Percentiles rank a stretch among this genome's conserved stretches.
These are phyloP conservation scores for Penicillium malachiteum DNA, from an alignment of 495 filamentous ascomycete genomes.

Conservation along the genomic window DNA sequence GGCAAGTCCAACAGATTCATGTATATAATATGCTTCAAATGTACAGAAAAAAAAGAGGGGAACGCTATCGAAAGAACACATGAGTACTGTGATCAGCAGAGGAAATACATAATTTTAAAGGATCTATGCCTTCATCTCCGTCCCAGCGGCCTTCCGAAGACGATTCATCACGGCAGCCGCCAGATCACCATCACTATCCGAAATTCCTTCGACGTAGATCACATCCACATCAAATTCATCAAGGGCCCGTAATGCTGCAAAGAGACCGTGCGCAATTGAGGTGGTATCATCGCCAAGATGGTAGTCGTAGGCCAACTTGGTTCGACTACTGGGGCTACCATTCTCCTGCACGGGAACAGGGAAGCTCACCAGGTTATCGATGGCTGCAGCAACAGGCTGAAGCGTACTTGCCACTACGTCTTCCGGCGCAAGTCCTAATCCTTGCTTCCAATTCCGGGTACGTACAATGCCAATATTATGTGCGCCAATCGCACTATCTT, in stretches of 20 bases:
- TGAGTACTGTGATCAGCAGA: background rate
- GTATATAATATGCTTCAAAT: background rate
- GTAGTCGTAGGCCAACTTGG: constrained; percentile 47
- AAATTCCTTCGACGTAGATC: constrained; percentile 89
- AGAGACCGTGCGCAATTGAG: constrained; percentile 79
- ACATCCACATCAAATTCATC: constrained; percentile 76
- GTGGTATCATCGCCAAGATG: constrained; percentile 65
- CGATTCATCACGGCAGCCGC: constrained; percentile 98
- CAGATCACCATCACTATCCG: constrained; percentile 69
- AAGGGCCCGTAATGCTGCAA: constrained; percentile 81
- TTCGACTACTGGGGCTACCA: constrained; percentile 19
- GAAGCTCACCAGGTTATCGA: constrained; percentile 34
- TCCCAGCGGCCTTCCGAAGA: constrained; percentile 78
- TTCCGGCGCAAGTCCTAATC: constrained; percentile 29
- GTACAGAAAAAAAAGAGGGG: background rate
- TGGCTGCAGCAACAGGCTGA: constrained; percentile 25
- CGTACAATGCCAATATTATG: constrained; percentile 48
- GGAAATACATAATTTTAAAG: background rate
- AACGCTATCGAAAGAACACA: constrained; percentile 15
- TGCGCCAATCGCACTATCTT: constrained; percentile 36
- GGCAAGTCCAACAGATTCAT: constrained; percentile 19
- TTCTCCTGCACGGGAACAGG: constrained; percentile 30
- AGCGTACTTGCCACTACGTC: constrained; percentile 25
- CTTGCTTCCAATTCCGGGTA: constrained; percentile 44
- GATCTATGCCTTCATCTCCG: constrained; percentile 38